Conservation (phyloP, 768 basidiomycete genomes). For the Chlorophyllum brunneum region DNA sequence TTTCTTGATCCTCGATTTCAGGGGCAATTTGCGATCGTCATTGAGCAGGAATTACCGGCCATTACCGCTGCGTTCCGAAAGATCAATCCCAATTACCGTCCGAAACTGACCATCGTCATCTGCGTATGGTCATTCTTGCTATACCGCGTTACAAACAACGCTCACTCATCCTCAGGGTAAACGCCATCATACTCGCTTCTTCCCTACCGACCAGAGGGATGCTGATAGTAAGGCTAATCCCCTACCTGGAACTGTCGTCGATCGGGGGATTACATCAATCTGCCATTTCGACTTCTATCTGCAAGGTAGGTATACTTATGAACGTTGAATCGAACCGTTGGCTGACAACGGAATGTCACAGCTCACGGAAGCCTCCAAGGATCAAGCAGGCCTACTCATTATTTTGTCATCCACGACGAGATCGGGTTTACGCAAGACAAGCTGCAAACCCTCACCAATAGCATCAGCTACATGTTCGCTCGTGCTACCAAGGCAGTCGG, state of each 20-base stretch:
- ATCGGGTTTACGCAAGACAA: conserved; percentile 64
- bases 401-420: conserved; percentile 80
- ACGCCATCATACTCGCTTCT: conserved; percentile 58
- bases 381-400: conserved; percentile 72
- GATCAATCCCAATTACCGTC: conserved; percentile 43
- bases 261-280: conserved; percentile 68
- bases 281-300: conserved; percentile 67
- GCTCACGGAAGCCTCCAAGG: conserved; percentile 78
- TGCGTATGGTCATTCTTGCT: conserved; percentile 52
- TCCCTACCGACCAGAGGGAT: conserved; percentile 46
- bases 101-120: conserved; percentile 66
- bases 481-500: conserved; percentile 87
- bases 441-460: conserved; percentile 67
- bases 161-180: conserved; percentile 32
- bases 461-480: conserved; percentile 75
- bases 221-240: conserved; percentile 72
- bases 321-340: background rate
- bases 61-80: conserved; percentile 57
- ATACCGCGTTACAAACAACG: conserved; percentile 17
- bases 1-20: conserved; percentile 30
- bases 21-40: conserved; percentile 69
- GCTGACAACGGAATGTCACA: conserved; percentile 15
- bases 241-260: conserved; percentile 75
- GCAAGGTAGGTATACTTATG: conserved; percentile 39
- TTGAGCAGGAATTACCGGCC: conserved; percentile 59